phyloP scores from a whole-genome alignment of 2,329 filamentous ascomycete species.

The Tricladium varicosporioides region DNA sequence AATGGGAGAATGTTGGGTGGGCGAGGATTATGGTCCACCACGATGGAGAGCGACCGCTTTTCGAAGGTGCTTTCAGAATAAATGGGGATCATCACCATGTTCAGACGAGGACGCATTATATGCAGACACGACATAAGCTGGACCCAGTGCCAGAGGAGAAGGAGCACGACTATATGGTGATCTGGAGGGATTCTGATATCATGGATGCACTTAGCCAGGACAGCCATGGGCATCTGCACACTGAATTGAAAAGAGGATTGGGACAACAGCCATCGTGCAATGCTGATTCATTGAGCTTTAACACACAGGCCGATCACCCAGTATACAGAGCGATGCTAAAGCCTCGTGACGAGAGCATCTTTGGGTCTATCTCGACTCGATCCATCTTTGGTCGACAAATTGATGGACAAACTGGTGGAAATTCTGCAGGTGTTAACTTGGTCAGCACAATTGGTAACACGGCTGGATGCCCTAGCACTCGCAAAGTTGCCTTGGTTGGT shows the following conservation, averaged over 20 bases:
- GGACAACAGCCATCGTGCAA: constrained; percentile 55
- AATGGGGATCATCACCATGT: constrained; percentile 84
- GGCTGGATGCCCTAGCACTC: constrained; percentile 81
- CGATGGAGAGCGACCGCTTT: constrained; percentile 77
- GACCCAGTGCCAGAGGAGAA: constrained; percentile 61
- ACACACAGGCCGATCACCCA: constrained; percentile 69
- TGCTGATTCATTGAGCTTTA: constrained; percentile 78
- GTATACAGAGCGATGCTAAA: constrained; percentile 50
- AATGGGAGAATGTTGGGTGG: constrained; percentile 84
- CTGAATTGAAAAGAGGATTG: constrained; percentile 29
- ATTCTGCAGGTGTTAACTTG: constrained; percentile 78
- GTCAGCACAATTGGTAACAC: constrained; percentile 75
- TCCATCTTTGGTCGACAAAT: constrained; percentile 72
- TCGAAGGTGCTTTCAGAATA: constrained; percentile 85
- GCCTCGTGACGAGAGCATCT: constrained; percentile 47
- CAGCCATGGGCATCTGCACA: constrained; percentile 51
- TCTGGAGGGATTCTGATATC: constrained; percentile 91
- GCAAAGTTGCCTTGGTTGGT: constrained; percentile 87
- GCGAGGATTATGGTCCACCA: constrained; percentile 74
- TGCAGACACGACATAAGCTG: constrained; percentile 64
- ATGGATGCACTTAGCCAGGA: constrained; percentile 33
- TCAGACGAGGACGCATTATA: constrained; percentile 72
- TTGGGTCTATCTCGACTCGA: constrained; percentile 60
- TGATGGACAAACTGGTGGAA: constrained; percentile 69
- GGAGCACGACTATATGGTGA: constrained; percentile 76